Conservation (phyloP, 306 rosid genomes). For the Castanea crenata region DNA sequence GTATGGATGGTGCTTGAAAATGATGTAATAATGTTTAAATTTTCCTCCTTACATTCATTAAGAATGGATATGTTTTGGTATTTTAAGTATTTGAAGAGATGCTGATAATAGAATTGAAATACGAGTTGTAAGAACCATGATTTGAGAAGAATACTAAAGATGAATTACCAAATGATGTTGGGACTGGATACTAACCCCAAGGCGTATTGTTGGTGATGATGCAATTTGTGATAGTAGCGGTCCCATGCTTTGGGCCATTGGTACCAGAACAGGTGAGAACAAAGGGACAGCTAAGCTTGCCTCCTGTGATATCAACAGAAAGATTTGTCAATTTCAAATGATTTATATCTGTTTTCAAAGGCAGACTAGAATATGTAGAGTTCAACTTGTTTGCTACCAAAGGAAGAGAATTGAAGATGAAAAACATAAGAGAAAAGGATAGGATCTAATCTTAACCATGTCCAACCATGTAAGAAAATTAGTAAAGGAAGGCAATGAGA, state of each 20-base stretch:
- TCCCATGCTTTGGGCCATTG: constrained; percentile 90
- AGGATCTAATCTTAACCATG: not conserved
- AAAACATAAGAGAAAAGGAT: not conserved
- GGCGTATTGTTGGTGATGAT: constrained; percentile 85
- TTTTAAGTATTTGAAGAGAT: not conserved
- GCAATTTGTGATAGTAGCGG: constrained; percentile 90
- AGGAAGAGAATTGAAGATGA: not conserved
- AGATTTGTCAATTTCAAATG: constrained; percentile 16
- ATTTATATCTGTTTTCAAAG: not conserved
- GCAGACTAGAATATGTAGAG: not conserved
- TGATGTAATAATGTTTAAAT: not conserved
- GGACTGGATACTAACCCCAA: constrained; percentile 68
- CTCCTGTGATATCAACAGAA: constrained; percentile 52
- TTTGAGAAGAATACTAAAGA: not conserved
- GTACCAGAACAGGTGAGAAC: constrained; percentile 91
- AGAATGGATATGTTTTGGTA: not conserved
- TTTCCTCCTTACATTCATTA: not conserved
- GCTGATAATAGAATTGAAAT: not conserved
- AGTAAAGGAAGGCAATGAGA: not conserved
- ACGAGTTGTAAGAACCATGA: not conserved
- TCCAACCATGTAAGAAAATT: not conserved
- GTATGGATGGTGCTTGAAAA: not conserved
- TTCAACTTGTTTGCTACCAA: not conserved
- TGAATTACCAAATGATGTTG: constrained; percentile 5
- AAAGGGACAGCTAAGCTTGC: constrained; percentile 90